Base-by-base conservation (phyloP, 495 filamentous ascomycete species). In the Immersiella caudata region DNA sequence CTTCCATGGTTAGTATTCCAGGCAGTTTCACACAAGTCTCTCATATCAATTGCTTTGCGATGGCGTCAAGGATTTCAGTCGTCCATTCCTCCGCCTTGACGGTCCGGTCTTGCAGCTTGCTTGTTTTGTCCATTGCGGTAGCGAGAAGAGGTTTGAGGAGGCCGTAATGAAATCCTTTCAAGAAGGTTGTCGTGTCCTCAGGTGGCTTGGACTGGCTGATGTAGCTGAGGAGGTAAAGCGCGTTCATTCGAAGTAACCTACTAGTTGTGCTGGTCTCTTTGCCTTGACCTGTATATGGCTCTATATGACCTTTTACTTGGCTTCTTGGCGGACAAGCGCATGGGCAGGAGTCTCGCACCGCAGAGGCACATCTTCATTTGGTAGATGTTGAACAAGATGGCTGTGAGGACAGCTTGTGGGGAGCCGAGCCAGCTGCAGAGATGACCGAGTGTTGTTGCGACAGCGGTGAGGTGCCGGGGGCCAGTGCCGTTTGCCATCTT, bases 341-440 rank as follows among this genome's bases (percentile, higher is more conserved):
- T 49, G 20, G 50, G 60, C 4, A 21, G 6, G 20, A 35, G 49
- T n/a, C 40, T 36, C 12, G 66, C 58, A 14, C 33, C 54, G 56
- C 59, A 35, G 9, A 56, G 21, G 56, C 68, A 70, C 49, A 46
- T 25, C 12, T 65, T 54, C 51, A 72, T 70, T 58, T 72, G 70
- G 65, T 72, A 62, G 56, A 72, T 70, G 58, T 72, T 72, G 68
- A 65, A 68, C 0, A 72, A 46, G 0, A 65, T 72, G 16, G 68
- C 65, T 21, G 70, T 70, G 11, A 72, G 65, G 12, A 65, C 68
- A 2, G 70, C 70, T 36, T 61, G 60, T 14, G 70, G 70, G 11
- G 67, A 70, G 22, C 70, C 70, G 22, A 72, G 57, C 70, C 70
- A 72, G 62, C 67, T 70, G 36, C 60, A 26, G 16, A 72, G 51